phyloP scores from a whole-genome alignment of 495 filamentous ascomycete species.

The Haplographium delicatum region DNA sequence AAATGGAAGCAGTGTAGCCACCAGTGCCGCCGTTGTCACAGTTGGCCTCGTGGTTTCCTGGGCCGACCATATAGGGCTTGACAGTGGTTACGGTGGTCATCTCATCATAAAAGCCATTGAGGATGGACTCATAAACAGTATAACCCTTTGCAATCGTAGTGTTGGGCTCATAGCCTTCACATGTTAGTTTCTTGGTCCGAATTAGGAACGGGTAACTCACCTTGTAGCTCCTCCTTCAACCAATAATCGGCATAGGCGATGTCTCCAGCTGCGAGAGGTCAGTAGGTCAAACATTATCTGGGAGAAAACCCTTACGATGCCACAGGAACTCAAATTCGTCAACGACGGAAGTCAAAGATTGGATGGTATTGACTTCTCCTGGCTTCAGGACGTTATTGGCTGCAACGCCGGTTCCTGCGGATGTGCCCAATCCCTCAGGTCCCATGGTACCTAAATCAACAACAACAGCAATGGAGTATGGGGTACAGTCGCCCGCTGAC shows the following conservation, averaged over 20 bases:
- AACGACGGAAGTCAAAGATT: conserved; percentile 25
- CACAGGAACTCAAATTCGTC: conserved; percentile 31
- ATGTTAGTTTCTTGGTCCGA: too few species aligned
- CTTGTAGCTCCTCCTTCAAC: conserved; percentile 37
- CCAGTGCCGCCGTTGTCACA: conserved; percentile 31
- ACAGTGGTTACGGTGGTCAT: conserved; percentile 38
- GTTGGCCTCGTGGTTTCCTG: conserved; percentile 52
- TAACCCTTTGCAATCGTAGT: conserved; percentile 36
- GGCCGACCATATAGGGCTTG: conserved; percentile 50
- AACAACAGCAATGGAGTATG: conserved; percentile 43
- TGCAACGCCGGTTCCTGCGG: conserved; percentile 22
- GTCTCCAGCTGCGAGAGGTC: conserved; percentile 27
- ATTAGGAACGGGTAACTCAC: too few species aligned
- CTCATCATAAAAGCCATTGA: conserved; percentile 51
- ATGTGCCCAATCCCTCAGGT: conserved; percentile 27
- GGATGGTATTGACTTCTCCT: conserved; percentile 33
- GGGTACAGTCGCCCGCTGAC: conserved; percentile 36
- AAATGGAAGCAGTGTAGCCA: conserved; percentile 30
- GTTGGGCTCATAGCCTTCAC: conserved; percentile 32
- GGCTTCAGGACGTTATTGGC: conserved; percentile 26
- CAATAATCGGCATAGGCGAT: conserved; percentile 51
- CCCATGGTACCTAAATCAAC: conserved; percentile 48
- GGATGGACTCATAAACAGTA: conserved; percentile 50
- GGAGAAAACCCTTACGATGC: conserved; percentile 17
- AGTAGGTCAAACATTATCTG: background rate